phyloP scores from a whole-genome alignment of 2,329 filamentous ascomycete species.

The Knoxdaviesia proteae region DNA sequence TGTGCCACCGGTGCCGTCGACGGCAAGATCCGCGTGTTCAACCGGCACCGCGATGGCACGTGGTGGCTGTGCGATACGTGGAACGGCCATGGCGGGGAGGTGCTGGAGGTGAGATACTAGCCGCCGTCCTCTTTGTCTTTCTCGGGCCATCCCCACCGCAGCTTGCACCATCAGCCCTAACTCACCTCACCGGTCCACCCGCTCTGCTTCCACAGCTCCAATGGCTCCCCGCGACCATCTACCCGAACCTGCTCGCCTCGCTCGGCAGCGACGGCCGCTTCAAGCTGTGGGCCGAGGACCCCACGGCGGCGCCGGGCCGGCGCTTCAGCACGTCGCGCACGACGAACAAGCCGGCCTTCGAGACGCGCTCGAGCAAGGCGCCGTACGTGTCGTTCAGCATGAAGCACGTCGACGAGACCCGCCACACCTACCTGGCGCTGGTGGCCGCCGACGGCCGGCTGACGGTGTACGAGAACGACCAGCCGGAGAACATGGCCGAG shows the following conservation, averaged over 20 bases:
- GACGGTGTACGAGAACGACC: slow-evolving; percentile 65
- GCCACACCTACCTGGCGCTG: slow-evolving; percentile 69
- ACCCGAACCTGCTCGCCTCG: slow-evolving; percentile 66
- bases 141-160: background rate
- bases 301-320: slow-evolving; percentile 55
- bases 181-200: slow-evolving; percentile 4
- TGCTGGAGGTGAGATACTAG: slow-evolving; percentile 48
- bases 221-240: slow-evolving; percentile 82
- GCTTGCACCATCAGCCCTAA: background rate
- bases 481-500: slow-evolving; percentile 59
- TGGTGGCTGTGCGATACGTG: slow-evolving; percentile 76
- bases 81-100: slow-evolving; percentile 76
- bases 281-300: slow-evolving; percentile 84
- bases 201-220: slow-evolving; percentile 40
- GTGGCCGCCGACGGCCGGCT: slow-evolving; percentile 67
- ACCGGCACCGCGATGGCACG: slow-evolving; percentile 53
- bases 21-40: slow-evolving; percentile 82
- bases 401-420: slow-evolving; percentile 56
- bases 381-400: slow-evolving; percentile 71
- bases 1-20: slow-evolving; percentile 84
- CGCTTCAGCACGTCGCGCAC: slow-evolving; percentile 47
- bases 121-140: background rate
- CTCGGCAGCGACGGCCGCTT: slow-evolving; percentile 74
- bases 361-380: slow-evolving; percentile 31
- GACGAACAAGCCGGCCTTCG: slow-evolving; percentile 25